Base-by-base conservation (phyloP, 2,329 filamentous ascomycete genomes). In the Didymellaceae sp. region DNA sequence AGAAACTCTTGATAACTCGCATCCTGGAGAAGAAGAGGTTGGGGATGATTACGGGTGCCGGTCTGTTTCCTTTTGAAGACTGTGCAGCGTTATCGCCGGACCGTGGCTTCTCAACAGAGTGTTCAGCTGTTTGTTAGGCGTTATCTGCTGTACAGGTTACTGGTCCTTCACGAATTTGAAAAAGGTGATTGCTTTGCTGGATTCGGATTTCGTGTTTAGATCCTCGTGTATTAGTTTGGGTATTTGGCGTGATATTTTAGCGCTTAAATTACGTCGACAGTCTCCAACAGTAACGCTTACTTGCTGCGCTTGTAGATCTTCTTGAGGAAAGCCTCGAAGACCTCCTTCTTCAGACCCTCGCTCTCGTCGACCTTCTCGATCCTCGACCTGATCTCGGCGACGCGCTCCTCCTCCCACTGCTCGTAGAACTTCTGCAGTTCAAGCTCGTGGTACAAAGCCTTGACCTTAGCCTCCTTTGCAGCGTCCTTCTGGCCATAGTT, bases 271-370 rank as follows among this genome's bases (percentile, higher is more conserved):
- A 34, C 14, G 2, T 14, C 18, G 8, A 17, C 17, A 17, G 14
- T 33, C 18, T 18, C 11, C 14, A 17, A 17, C 18, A 6, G 21
- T 9, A 14, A 30, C 18, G 24, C 30, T 73, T 89, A 97, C 79
- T 96, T 97, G 83, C 85, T 94, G 71, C 94, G 84, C 86, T 96
- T 96, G 84, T 97, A 97, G 72, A 99, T 97, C 84, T 99, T 99
- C 75, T 82, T 81, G 59, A 99, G 80, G 82, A 97, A 99, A 34
- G 84, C 83, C 66, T 96, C 88, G 63, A 97, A 96, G 31, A 97
- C 84, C 52, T 82, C 83, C 83, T 90, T 94, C 83, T 95, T 97
- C 68, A 99, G 77, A 13, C 94, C 94, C 59, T 89, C 84, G 55
- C 82, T 86, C 82, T 97, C 92, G 68, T 99, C 91, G 43, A 97